Base-by-base conservation (phyloP, 192 early-diverging fungal species). In the Rhizoclosmatium sp. region DNA sequence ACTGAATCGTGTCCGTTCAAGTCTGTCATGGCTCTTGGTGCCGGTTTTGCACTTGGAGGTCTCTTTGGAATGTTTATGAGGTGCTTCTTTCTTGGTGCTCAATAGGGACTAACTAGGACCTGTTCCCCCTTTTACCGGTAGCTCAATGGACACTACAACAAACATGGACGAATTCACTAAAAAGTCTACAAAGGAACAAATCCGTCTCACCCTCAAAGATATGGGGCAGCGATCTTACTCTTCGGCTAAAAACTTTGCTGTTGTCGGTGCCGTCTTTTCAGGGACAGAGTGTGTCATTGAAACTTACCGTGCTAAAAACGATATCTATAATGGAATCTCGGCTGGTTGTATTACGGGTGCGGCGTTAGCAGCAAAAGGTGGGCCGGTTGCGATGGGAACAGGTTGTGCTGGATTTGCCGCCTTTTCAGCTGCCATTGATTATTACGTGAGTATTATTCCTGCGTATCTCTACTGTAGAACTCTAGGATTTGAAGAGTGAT, bases 261-360 rank as follows among this genome's bases (percentile, higher is more conserved):
- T 94, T 19, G 93, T 99, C 40, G 95, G 94, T 40, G 93, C 95
- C 9, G 92, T 98, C 47, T 99, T 94, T 86, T 92, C 96, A 41
- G 93, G 94, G 3, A 92, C 95, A 2, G 98, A 99, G 84, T 98
- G 98, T 78, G 88, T 94, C 82, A 97, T 98, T 72, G 98, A 99
- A 87, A 90, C 92, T 5, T 91, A 93, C 79, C 92, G 98, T 39
- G 98, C 94, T 5, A 96, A 96, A 79, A 95, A 98, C 83, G 98
- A 99, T 79, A 85, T 96, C 31, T 95, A 94, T 83, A 99, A 98
- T 80, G 92, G 94, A 69, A 82, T 94, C 12, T 87, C 90, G 23
- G 94, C 95, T 40, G 98, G 98, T 31, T 98, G 97, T 80, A 86
- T 98, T 60, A 97, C 98, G 45, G 97, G 98, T 62, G 96, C 93